Base-by-base conservation (phyloP, 2,329 filamentous ascomycete species). In the Exophiala sp. region DNA sequence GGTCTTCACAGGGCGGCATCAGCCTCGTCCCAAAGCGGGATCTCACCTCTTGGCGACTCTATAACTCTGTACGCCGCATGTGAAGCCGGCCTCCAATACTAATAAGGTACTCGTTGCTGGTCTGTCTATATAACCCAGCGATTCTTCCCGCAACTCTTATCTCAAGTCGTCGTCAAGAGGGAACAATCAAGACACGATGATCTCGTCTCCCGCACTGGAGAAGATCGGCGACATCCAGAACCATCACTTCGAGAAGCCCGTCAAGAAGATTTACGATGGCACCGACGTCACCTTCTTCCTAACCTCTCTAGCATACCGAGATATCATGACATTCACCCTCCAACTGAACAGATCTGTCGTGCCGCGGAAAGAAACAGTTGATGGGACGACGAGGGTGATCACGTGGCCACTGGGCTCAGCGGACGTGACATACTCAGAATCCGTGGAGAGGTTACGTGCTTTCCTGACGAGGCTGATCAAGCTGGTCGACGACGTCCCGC, bases 311-410 rank as follows among this genome's bases (percentile, higher is more conserved):
- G 93, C 88, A 38, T 96, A 97, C 70, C 78, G 81, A 51, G 88
- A 96, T 64, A 86, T 98, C 46, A 85, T 88, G 67, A 78, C 80
- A 40, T 97, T 95, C 66, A 73, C 97, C 40, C 76, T 95, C 58
- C 93, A 97, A 70, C 81, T 98, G 42, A 97, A 95, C 67, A 81
- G 84, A 50, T 79, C 90, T 9, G 81, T 97, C 70, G 86, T 91
- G 58, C 90, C 91, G 0, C 74, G 80, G 16, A 82, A 77, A 58
- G 60, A 64, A 2, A 57, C 56, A 6, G 50, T 62, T 14, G 50
- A 54, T 29, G 46, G 39, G 37, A 66, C 46, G 65, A 67, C 66
- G 14, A 66, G 65, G 39, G 65, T 72, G 37, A 77, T 79, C 57
- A 73, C 76, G n/a, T 83, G 78, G 74, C 58, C 61, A 3, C 52